Percentiles rank a stretch among this genome's conserved stretches.
Evolutionary conservation across 495 filamentous ascomycete genomes (phyloP).

Genomic region (Lophiotrema nucula): DNA sequence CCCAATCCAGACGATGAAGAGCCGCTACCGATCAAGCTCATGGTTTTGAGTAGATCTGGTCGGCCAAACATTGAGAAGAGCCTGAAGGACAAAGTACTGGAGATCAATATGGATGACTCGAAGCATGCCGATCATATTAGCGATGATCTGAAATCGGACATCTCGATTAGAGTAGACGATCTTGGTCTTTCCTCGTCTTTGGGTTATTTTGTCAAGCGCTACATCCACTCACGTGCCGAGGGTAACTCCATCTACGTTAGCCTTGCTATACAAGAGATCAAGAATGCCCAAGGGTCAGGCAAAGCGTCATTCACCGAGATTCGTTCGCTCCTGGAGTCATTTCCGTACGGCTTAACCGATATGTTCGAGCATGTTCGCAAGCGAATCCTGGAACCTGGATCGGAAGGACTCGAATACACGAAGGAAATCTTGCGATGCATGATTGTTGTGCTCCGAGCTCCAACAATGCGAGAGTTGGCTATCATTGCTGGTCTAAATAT

Average conservation of each 20-base stretch:
- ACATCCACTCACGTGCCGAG: slow-evolving; percentile 17
- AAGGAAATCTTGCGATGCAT: slow-evolving; percentile 23
- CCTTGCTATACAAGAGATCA: slow-evolving; percentile 19
- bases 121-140: slow-evolving; percentile 7
- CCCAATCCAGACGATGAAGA: background rate
- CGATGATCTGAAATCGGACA: slow-evolving; percentile 8
- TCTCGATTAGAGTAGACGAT: slow-evolving; percentile 5
- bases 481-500: slow-evolving; percentile 19
- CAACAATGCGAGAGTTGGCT: slow-evolving; percentile 19
- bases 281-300: slow-evolving; percentile 7
- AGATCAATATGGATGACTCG: slow-evolving; percentile 17
- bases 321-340: slow-evolving; percentile 16
- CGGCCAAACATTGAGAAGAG: slow-evolving; percentile 16
- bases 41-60: slow-evolving; percentile 12
- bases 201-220: slow-evolving; percentile 19
- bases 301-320: background rate
- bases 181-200: slow-evolving; percentile 8
- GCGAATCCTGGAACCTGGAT: background rate
- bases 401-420: slow-evolving; percentile 19
- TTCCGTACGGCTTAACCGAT: slow-evolving; percentile 18
- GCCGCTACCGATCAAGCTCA: slow-evolving; percentile 7
- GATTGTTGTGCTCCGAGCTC: slow-evolving; percentile 8
- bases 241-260: slow-evolving; percentile 21
- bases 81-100: background rate
- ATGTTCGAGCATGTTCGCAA: slow-evolving; percentile 26